Percentiles rank a stretch among this genome's conserved stretches.
These are phyloP conservation scores for Fomitopsis pulvina DNA, from an alignment of 768 basidiomycete species.

Conservation along the genomic window DNA sequence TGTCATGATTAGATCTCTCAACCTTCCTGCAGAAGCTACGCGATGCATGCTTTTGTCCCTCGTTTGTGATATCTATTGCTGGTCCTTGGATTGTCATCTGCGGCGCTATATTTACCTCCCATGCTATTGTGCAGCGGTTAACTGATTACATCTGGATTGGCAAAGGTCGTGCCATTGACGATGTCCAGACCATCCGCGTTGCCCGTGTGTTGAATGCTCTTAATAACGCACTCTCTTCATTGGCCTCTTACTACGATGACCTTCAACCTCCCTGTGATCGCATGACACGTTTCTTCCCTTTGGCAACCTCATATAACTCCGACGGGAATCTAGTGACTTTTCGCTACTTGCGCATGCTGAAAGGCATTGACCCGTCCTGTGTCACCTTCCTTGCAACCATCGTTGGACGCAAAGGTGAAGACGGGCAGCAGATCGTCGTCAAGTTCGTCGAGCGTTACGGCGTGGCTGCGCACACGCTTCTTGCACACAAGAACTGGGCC, in stretches of 20 bases:
- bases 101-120: background rate
- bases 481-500: conserved; percentile 21
- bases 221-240: background rate
- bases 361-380: background rate
- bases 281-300: background rate
- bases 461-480: conserved; percentile 23
- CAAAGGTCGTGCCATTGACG: background rate
- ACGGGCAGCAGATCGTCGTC: conserved; percentile 20
- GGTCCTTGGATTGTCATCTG: conserved; percentile 1
- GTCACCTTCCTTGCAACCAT: background rate
- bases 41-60: background rate
- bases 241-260: background rate
- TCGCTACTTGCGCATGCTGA: background rate
- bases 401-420: background rate
- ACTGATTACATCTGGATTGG: conserved; percentile 5
- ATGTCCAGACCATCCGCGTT: background rate
- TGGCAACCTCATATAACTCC: background rate
- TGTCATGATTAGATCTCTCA: background rate
- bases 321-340: background rate
- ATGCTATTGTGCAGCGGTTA: background rate
- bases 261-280: background rate
- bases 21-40: background rate
- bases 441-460: conserved; percentile 33
- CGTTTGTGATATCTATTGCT: background rate
- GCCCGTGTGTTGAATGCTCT: background rate